A percentile compares a stretch with the other conserved stretches of the same genome.
These are phyloP conservation scores for Dryadomyces quercus-mongolicae DNA, from an alignment of 2,329 filamentous ascomycete genomes.

Conservation along the genomic window DNA sequence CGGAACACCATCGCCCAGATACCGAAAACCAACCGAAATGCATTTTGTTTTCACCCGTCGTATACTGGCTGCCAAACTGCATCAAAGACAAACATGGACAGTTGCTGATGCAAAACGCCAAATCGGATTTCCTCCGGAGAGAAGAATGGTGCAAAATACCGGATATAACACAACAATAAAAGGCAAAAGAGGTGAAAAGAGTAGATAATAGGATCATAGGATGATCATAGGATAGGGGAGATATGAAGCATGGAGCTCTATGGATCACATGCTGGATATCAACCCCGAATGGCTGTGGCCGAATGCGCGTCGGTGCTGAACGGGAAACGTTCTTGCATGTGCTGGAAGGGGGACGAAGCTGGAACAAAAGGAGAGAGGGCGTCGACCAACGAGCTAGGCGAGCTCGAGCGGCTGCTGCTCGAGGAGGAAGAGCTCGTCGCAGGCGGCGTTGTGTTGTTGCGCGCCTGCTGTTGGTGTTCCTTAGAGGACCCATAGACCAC, in stretches of 20 bases:
- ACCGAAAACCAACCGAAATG: background rate
- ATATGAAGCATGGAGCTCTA: background rate
- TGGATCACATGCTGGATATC: background rate
- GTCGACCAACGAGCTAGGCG: constrained; percentile 14
- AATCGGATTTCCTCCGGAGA: background rate
- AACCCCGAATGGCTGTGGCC: constrained; percentile 34
- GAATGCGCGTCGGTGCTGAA: constrained; percentile 35
- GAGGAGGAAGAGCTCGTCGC: constrained; percentile 18
- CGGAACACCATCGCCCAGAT: background rate
- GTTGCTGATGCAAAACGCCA: background rate
- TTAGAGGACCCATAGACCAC: background rate
- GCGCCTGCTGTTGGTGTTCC: constrained; percentile 7
- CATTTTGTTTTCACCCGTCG: background rate
- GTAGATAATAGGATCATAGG: background rate
- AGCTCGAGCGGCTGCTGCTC: constrained; percentile 16
- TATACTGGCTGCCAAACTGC: constrained; percentile 1
- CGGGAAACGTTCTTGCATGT: constrained; percentile 34
- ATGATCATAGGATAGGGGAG: background rate
- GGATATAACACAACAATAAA: background rate
- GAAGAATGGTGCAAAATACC: background rate
- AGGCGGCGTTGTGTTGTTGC: constrained; percentile 8
- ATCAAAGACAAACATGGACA: background rate
- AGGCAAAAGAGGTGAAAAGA: background rate
- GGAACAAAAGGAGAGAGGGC: constrained; percentile 16
- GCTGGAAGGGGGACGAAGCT: constrained; percentile 27